Evolutionary conservation across 371 early-diverging fungal genomes (phyloP).

Genomic region (Capniomyces stellatus): DNA sequence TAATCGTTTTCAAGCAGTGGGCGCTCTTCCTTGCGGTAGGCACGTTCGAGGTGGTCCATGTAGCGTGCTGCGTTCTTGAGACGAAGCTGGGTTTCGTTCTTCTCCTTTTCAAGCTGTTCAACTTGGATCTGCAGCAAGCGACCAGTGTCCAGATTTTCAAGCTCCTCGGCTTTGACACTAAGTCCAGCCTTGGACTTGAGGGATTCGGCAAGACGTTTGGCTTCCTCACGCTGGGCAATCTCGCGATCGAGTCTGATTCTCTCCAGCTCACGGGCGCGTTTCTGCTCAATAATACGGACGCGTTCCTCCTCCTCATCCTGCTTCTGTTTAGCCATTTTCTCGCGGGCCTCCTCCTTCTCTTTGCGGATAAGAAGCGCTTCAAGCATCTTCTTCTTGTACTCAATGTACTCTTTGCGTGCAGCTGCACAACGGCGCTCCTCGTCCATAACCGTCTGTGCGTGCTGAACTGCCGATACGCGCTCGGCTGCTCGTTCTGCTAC

Average conservation of each 20-base stretch:
- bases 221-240: conserved; percentile 67
- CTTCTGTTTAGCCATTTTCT: conserved; percentile 43
- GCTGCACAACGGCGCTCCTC: conserved; percentile 66
- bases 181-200: conserved; percentile 64
- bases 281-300: conserved; percentile 67
- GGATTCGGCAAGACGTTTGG: conserved; percentile 71
- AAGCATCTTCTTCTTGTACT: conserved; percentile 78
- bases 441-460: conserved; percentile 45
- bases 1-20: conserved; percentile 82
- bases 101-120: conserved; percentile 77
- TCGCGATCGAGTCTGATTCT: conserved; percentile 56
- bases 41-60: conserved; percentile 89
- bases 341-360: conserved; percentile 63
- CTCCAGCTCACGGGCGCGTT: conserved; percentile 64
- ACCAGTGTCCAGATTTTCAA: conserved; percentile 68
- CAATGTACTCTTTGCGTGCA: conserved; percentile 67
- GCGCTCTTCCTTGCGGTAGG: conserved; percentile 85
- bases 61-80: conserved; percentile 56
- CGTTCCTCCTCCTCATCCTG: conserved; percentile 77
- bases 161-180: conserved; percentile 60
- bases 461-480: conserved; percentile 32
- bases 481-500: conserved; percentile 40
- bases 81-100: conserved; percentile 54
- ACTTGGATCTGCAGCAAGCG: conserved; percentile 69
- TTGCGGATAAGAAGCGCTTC: conserved; percentile 59